A percentile compares a stretch with the other conserved stretches of the same genome.
Evolutionary conservation across 495 filamentous ascomycete genomes (phyloP).

Genomic region (Aspergillus asperescens): DNA sequence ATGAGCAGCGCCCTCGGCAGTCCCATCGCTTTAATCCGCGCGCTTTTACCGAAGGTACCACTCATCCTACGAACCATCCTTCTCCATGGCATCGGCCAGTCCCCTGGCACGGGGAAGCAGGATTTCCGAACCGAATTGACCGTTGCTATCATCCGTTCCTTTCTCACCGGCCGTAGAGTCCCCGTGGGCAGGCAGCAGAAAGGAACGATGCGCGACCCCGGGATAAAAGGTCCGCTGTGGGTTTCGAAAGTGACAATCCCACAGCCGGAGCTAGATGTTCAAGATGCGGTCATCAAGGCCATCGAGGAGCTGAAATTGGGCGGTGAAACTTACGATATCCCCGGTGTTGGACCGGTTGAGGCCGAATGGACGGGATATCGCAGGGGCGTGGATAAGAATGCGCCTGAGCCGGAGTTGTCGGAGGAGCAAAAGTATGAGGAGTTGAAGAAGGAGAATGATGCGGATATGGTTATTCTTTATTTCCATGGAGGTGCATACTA

Average conservation of each 20-base stretch:
- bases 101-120: conserved; percentile 65
- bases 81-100: conserved; percentile 59
- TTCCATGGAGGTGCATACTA: conserved; percentile 89
- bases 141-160: conserved; percentile 62
- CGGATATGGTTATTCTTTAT: conserved; percentile 68
- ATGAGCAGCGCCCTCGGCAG: conserved; percentile 9
- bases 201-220: conserved; percentile 54
- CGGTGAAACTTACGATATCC: conserved; percentile 45
- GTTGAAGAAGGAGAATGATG: conserved; percentile 64
- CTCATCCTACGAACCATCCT: conserved; percentile 62
- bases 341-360: conserved; percentile 55
- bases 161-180: conserved; percentile 38
- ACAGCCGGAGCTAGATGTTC: conserved; percentile 51
- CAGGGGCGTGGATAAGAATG: conserved; percentile 49
- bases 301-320: conserved; percentile 58
- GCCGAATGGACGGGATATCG: conserved; percentile 87
- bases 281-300: conserved; percentile 53
- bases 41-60: conserved; percentile 56
- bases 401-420: conserved; percentile 51
- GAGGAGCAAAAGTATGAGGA: conserved; percentile 67
- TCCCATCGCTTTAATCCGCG: conserved; percentile 36
- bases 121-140: conserved; percentile 73
- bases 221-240: conserved; percentile 77
- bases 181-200: conserved; percentile 60
- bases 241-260: conserved; percentile 61